Base-by-base conservation (phyloP, 805 yeast species). In the Aciculoconidium aculeatum region DNA sequence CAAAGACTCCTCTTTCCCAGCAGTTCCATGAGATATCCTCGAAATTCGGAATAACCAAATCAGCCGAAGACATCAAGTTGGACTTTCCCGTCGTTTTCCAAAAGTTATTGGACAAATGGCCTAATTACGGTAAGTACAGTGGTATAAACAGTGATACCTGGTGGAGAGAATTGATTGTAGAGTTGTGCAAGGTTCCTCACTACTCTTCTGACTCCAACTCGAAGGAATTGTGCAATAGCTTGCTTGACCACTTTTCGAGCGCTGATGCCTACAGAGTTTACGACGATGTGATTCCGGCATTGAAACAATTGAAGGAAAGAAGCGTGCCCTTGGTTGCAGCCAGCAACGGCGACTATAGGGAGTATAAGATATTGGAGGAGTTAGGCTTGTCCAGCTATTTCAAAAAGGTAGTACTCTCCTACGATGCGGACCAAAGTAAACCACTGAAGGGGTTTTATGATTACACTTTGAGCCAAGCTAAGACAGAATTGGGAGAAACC, bases 261-360 rank as follows among this genome's bases (percentile, higher is more conserved):
- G 42, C 46, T 2, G 65, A 65, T 2, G 81, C 80, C 0, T 80
- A 79, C 45, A 45, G 43, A 4, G 55, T 74, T 4, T 76, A 58
- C 41, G 65, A 64, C 2, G 88, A 79, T 45, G 74, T 78, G 5
- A 34, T 61, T 1, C 67, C 68, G 4, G 62, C 72, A 4, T 49
- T 77, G 27, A 38, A 47, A 15, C 41, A 35, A 7, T 48, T 68
- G 16, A 29, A 49, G 22, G 39, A 44, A 4, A 41, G 46, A 7
- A 61, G 56, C 5, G 47, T 69, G 1, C 43, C 52, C 1, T 25
- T 74, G 6, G 64, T 72, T 1, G 62, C 74, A 4, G 57, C 75
- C 7, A 72, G 80, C 34, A 81, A 81, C 46, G 76, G 85, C 1
- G 88, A 80, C 49, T 67, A 70, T 2, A 44, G 77, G 10, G 70